phyloP scores from a whole-genome alignment of 2,329 filamentous ascomycete species.

The Penicillium aurantiogriseum region DNA sequence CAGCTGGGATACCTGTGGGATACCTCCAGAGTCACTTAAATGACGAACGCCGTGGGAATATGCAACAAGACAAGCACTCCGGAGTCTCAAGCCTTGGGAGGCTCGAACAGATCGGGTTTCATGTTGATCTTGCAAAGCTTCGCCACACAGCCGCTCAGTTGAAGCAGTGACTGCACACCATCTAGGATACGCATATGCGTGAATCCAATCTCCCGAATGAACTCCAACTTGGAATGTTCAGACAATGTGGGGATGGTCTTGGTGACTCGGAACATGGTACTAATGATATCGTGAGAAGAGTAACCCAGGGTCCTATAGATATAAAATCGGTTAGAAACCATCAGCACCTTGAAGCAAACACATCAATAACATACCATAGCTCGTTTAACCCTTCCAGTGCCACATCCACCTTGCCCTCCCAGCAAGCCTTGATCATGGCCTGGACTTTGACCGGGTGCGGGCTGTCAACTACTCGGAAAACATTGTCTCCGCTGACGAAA shows the following conservation, averaged over 20 bases:
- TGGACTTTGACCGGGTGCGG: slow-evolving; percentile 98
- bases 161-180: slow-evolving; percentile 89
- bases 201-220: slow-evolving; percentile 98
- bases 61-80: slow-evolving; percentile 17
- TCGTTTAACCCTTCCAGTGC: slow-evolving; percentile 84
- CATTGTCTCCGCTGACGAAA: slow-evolving; percentile 95
- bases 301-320: slow-evolving; percentile 73
- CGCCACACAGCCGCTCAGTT: slow-evolving; percentile 88
- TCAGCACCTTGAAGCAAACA: neutral
- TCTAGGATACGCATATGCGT: slow-evolving; percentile 99
- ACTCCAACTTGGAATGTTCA: slow-evolving; percentile 93
- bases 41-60: slow-evolving; percentile 29
- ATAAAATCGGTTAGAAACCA: slow-evolving; percentile 6
- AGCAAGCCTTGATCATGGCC: slow-evolving; percentile 96
- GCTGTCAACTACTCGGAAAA: slow-evolving; percentile 95
- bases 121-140: slow-evolving; percentile 94
- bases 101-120: slow-evolving; percentile 77
- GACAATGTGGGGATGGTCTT: slow-evolving; percentile 91
- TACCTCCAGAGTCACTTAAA: slow-evolving; percentile 8
- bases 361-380: slow-evolving; percentile 63
- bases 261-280: slow-evolving; percentile 98
- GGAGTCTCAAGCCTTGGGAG: slow-evolving; percentile 35
- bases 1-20: slow-evolving; percentile 1
- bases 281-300: slow-evolving; percentile 98
- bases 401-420: slow-evolving; percentile 84